phyloP scores from a whole-genome alignment of 441 rosid genomes.

The Pelargonium australe region DNA sequence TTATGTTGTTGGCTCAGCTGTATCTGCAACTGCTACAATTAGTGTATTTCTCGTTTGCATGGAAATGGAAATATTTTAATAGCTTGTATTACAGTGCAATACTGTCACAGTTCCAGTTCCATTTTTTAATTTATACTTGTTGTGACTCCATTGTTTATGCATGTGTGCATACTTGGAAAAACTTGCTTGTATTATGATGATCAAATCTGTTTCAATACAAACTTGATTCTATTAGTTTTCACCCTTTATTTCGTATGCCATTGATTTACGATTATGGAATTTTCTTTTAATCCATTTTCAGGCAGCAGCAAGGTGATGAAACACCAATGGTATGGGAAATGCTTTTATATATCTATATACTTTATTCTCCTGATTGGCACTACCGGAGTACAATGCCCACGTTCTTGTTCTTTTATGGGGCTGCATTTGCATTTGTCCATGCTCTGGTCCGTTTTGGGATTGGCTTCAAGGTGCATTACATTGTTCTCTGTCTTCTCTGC shows the following conservation, averaged over 20 bases:
- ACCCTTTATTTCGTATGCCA: neutral
- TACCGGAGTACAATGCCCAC: conserved; percentile 89
- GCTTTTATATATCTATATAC: conserved; percentile 82
- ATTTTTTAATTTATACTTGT: no score
- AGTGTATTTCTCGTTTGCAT: no score
- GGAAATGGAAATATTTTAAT: no score
- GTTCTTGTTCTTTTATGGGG: conserved; percentile 75
- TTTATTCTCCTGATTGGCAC: conserved; percentile 97
- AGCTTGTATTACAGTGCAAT: no score
- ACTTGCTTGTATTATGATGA: no score
- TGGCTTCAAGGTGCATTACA: conserved; percentile 80
- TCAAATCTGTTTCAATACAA: no score
- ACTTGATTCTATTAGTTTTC: no score
- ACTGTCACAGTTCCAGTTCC: no score
- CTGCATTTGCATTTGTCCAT: conserved; percentile 60
- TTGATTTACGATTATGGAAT: neutral
- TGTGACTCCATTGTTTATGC: no score
- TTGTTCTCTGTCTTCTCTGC: conserved; percentile 73
- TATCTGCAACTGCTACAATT: no score
- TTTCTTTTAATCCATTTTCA: conserved; percentile 21
- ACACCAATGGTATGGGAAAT: conserved; percentile 96
- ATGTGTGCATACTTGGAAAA: no score
- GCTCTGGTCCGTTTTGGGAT: conserved; percentile 57
- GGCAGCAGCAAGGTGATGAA: conserved; percentile 94
- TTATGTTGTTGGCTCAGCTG: no score